phyloP scores from a whole-genome alignment of 768 basidiomycete genomes.

The Boletus patriciae region DNA sequence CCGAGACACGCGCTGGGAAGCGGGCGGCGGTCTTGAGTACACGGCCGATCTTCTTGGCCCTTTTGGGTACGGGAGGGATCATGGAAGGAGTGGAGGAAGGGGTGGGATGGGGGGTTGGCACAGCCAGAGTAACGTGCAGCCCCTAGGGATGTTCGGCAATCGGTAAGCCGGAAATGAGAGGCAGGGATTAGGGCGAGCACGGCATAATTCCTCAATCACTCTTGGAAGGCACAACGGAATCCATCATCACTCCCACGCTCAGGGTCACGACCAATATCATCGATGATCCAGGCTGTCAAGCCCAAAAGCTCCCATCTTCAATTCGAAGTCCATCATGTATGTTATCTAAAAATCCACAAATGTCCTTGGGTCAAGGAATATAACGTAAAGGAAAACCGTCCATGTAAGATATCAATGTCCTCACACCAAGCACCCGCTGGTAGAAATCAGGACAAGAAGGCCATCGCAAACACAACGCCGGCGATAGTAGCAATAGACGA shows the following conservation, averaged over 20 bases:
- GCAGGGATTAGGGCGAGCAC: neutral
- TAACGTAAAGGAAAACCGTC: neutral
- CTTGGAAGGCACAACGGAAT: too few relatives aligned
- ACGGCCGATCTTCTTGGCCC: conserved; percentile 53
- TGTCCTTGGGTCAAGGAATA: neutral
- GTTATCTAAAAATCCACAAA: neutral
- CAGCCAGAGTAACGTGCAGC: conserved; percentile 15
- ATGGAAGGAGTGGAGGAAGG: conserved; percentile 8
- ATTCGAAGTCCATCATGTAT: neutral
- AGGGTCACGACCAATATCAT: neutral
- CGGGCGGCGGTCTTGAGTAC: conserved; percentile 60
- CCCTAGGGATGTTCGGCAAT: conserved; percentile 10
- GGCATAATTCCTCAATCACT: too few relatives aligned
- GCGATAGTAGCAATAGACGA: conserved; percentile 33
- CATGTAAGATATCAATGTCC: neutral
- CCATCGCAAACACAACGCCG: conserved; percentile 36
- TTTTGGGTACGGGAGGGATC: conserved; percentile 39
- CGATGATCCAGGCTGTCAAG: neutral
- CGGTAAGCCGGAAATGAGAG: neutral
- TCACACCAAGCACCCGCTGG: neutral
- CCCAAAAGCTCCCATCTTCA: neutral
- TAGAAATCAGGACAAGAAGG: conserved; percentile 32
- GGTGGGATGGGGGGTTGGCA: neutral
- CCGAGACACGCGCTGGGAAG: conserved; percentile 49
- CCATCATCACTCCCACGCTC: too few relatives aligned